A percentile compares a stretch with the other conserved stretches of the same genome.
Evolutionary conservation across 768 basidiomycete species (phyloP).

Genomic region (Lactifluus subvellereus): DNA sequence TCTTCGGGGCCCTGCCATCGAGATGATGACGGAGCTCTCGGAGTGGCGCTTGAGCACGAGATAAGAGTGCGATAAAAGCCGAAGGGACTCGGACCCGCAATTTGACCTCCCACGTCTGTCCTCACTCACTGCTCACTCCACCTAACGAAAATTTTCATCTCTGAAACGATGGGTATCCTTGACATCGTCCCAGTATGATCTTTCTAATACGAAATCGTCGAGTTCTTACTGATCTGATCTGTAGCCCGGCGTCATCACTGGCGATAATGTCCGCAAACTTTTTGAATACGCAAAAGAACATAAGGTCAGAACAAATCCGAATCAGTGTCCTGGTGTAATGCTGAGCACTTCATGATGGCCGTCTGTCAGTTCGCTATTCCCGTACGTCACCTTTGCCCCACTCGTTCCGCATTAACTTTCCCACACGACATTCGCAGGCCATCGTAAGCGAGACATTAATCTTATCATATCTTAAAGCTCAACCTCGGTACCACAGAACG

Average conservation of each 20-base stretch:
- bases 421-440: slow-evolving; percentile 41
- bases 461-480: slow-evolving; percentile 15
- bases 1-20: slow-evolving; percentile 3
- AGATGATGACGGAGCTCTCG: slow-evolving; percentile 14
- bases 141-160: not conserved
- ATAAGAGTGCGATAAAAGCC: slow-evolving; percentile 7
- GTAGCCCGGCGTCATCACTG: slow-evolving; percentile 91
- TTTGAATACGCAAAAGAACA: slow-evolving; percentile 91
- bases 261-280: slow-evolving; percentile 90
- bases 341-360: slow-evolving; percentile 16
- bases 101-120: slow-evolving; percentile 7
- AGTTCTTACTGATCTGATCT: slow-evolving; percentile 4
- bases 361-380: slow-evolving; percentile 70
- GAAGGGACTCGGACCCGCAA: not conserved
- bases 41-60: slow-evolving; percentile 14
- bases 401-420: slow-evolving; percentile 2
- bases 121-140: not conserved
- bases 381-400: slow-evolving; percentile 41
- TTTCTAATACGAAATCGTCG: not conserved
- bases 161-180: slow-evolving; percentile 61
- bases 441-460: slow-evolving; percentile 49
- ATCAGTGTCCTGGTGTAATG: slow-evolving; percentile 4
- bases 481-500: slow-evolving; percentile 55
- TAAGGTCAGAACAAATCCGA: slow-evolving; percentile 49
- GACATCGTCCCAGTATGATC: slow-evolving; percentile 73